These are phyloP conservation scores for Datura wrightii DNA, from an alignment of 257 asterid species.

Conservation along the genomic window DNA sequence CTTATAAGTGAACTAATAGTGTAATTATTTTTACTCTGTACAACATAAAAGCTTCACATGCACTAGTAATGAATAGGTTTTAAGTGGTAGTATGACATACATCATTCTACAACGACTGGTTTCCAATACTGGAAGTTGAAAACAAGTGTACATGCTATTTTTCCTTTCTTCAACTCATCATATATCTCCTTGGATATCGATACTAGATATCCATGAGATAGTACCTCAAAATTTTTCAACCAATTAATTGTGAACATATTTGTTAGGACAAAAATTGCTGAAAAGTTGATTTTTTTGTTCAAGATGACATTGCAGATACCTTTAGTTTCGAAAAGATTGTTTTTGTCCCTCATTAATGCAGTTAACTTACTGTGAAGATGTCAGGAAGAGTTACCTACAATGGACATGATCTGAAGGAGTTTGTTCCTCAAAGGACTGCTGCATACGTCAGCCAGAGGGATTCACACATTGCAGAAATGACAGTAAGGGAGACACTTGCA, in stretches of 20 bases:
- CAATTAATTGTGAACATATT: not conserved
- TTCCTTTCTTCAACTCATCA: not conserved
- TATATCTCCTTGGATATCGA: not conserved
- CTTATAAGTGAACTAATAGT: not conserved
- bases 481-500: slow-evolving; percentile 78
- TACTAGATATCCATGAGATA: slow-evolving; percentile 21
- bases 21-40: not conserved
- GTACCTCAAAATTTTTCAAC: not conserved
- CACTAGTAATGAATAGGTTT: not conserved
- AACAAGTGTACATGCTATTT: not conserved
- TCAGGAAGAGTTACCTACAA: slow-evolving; percentile 72
- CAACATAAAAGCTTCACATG: not conserved
- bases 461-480: slow-evolving; percentile 78
- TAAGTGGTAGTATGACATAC: not conserved
- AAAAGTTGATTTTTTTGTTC: not conserved
- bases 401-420: slow-evolving; percentile 67
- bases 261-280: not conserved
- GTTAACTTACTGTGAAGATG: slow-evolving; percentile 61
- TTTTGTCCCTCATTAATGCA: slow-evolving; percentile 36
- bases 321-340: slow-evolving; percentile 25
- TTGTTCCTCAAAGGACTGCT: slow-evolving; percentile 75
- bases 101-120: not conserved
- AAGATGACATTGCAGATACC: not conserved
- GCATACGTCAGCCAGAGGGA: slow-evolving; percentile 77
- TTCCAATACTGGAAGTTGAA: not conserved